These are phyloP conservation scores for Scedosporium aurantiacum DNA, from an alignment of 2,329 filamentous ascomycete species.

Conservation along the genomic window DNA sequence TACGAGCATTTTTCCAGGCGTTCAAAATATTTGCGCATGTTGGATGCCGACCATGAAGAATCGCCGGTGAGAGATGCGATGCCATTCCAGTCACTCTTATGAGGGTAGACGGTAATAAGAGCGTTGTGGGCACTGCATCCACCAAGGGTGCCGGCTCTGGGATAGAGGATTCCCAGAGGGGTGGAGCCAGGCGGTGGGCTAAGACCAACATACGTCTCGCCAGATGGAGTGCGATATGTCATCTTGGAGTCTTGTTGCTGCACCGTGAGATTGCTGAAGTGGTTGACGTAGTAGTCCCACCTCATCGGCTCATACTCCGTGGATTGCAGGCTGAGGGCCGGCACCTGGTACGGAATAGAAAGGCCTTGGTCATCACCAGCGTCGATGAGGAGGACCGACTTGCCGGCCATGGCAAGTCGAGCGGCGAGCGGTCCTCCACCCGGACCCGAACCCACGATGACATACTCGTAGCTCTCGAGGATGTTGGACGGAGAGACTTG, in stretches of 20 bases:
- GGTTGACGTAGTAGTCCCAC: constrained; percentile 13
- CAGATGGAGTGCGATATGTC: constrained; percentile 40
- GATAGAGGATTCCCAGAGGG: constrained; percentile 45
- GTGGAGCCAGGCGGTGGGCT: constrained; percentile 39
- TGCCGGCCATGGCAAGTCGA: constrained; percentile 47
- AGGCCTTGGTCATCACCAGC: constrained; percentile 45
- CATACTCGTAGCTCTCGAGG: constrained; percentile 42
- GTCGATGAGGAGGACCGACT: constrained; percentile 49
- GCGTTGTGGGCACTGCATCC: constrained; percentile 48
- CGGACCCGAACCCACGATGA: constrained; percentile 50
- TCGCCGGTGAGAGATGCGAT: constrained; percentile 45
- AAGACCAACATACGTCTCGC: constrained; percentile 39
- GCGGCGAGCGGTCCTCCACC: constrained; percentile 48
- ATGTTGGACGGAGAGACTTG: background rate
- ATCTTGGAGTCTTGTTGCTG: constrained; percentile 48
- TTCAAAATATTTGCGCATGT: constrained; percentile 47
- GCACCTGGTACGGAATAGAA: constrained; percentile 16
- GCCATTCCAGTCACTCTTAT: constrained; percentile 40
- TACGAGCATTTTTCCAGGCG: constrained; percentile 44
- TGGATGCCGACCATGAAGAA: constrained; percentile 38
- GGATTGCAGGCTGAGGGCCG: constrained; percentile 12
- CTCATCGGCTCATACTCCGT: constrained; percentile 13
- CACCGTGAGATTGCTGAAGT: constrained; percentile 10
- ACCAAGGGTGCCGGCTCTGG: constrained; percentile 43
- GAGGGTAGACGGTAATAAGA: constrained; percentile 39